Conservation (phyloP, 2,329 filamentous ascomycete species). For the Aspergillus hortae region DNA sequence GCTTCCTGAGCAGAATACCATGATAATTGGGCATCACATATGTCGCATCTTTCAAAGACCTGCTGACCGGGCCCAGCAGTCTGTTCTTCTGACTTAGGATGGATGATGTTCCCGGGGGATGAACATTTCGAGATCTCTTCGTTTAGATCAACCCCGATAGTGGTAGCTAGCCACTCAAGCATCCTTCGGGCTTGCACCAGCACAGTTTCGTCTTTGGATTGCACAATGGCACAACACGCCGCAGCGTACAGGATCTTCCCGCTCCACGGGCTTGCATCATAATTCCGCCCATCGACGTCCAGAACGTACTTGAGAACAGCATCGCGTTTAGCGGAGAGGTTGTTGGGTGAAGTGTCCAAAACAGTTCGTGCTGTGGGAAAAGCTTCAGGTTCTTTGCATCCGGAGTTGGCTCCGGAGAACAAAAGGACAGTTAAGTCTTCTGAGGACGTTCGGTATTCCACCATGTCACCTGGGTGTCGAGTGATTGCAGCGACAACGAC, state of each 20-base stretch:
- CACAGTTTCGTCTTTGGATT: constrained; percentile 20
- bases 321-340: constrained; percentile 17
- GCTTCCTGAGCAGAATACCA: constrained; percentile 48
- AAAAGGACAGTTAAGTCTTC: constrained; percentile 43
- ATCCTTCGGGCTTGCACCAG: constrained; percentile 21
- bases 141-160: constrained; percentile 26
- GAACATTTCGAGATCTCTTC: constrained; percentile 31
- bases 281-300: constrained; percentile 12
- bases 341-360: constrained; percentile 13
- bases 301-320: constrained; percentile 28
- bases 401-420: constrained; percentile 25
- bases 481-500: constrained; percentile 49
- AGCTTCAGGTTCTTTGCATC: constrained; percentile 5
- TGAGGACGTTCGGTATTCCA: constrained; percentile 52
- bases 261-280: constrained; percentile 17
- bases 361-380: constrained; percentile 3
- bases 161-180: constrained; percentile 24
- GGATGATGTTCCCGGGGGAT: constrained; percentile 11
- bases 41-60: constrained; percentile 49
- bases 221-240: constrained; percentile 33
- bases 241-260: constrained; percentile 35
- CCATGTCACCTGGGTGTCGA: constrained; percentile 54
- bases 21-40: constrained; percentile 47
- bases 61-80: constrained; percentile 20
- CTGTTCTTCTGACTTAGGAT: constrained; percentile 21